Conservation (phyloP, 257 asterid species). For the Jacaranda copaia region DNA sequence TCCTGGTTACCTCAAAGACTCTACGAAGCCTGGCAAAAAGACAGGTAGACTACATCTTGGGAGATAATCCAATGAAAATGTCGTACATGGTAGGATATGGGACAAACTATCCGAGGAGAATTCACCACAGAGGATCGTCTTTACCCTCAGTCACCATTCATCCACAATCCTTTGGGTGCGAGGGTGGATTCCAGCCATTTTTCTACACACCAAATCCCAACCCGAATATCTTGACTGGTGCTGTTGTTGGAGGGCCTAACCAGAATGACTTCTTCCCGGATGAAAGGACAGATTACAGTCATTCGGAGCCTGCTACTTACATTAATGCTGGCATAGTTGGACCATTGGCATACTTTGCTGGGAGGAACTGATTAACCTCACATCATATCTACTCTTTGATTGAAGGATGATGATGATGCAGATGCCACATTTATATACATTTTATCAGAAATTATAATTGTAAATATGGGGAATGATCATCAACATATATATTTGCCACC, state of each 20-base stretch:
- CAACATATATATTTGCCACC: conserved; percentile 10
- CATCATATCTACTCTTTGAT: background rate
- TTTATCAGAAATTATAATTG: conserved; percentile 25
- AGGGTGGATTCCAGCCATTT: conserved; percentile 68
- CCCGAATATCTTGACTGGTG: conserved; percentile 69
- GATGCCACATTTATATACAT: background rate
- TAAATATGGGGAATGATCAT: conserved; percentile 37
- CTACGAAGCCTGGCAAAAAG: conserved; percentile 55
- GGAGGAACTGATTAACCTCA: background rate
- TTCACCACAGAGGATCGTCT: conserved; percentile 90
- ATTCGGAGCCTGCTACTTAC: conserved; percentile 87
- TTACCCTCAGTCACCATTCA: conserved; percentile 59
- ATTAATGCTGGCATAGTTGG: conserved; percentile 89
- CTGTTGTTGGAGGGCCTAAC: conserved; percentile 87
- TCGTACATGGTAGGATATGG: conserved; percentile 96
- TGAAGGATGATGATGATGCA: background rate
- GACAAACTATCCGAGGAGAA: conserved; percentile 58
- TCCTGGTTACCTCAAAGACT: conserved; percentile 47
- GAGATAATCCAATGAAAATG: conserved; percentile 81
- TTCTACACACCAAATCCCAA: conserved; percentile 61
- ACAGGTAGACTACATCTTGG: conserved; percentile 89
- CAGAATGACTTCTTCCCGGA: conserved; percentile 80
- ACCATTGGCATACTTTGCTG: conserved; percentile 79
- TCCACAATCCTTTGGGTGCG: conserved; percentile 69
- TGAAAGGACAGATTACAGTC: conserved; percentile 69